These are phyloP conservation scores for Pouteria campechiana DNA, from an alignment of 179 eudicot genomes.

Conservation along the genomic window DNA sequence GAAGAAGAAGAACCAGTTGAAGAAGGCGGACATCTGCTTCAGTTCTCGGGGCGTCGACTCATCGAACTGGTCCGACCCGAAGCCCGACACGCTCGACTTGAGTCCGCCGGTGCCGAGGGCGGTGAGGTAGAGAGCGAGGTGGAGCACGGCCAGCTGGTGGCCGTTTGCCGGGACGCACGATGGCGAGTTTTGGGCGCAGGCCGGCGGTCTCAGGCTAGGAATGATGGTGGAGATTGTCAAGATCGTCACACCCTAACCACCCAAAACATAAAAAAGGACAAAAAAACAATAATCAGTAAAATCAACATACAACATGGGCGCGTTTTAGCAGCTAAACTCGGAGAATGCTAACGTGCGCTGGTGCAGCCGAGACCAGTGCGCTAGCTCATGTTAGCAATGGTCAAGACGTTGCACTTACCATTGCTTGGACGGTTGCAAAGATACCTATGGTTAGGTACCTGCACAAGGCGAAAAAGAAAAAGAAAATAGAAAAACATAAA, in stretches of 20 bases:
- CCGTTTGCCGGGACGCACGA: slow-evolving; percentile 40
- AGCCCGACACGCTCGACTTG: slow-evolving; percentile 82
- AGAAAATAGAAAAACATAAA: neutral
- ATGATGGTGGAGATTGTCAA: slow-evolving; percentile 66
- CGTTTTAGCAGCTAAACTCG: no score
- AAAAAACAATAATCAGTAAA: neutral
- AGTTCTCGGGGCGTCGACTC: slow-evolving; percentile 42
- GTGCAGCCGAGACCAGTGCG: no score
- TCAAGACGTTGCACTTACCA: no score
- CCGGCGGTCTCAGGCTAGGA: slow-evolving; percentile 64
- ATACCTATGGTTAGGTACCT: slow-evolving; percentile 82
- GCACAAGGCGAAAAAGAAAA: slow-evolving; percentile 3
- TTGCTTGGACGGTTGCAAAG: slow-evolving; percentile 76
- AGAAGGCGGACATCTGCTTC: slow-evolving; percentile 45
- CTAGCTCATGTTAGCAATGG: no score
- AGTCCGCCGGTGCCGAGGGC: slow-evolving; percentile 91
- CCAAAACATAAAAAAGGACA: neutral
- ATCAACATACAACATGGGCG: neutral
- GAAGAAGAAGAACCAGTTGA: slow-evolving; percentile 90
- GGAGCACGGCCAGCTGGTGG: slow-evolving; percentile 42
- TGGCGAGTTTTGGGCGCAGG: slow-evolving; percentile 26
- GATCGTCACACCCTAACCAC: slow-evolving; percentile 61
- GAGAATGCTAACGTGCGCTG: no score
- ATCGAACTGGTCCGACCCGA: slow-evolving; percentile 90
- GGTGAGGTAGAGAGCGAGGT: slow-evolving; percentile 54